Base-by-base conservation (phyloP, 208 protist genomes). In the Wallacemonas sp. region DNA sequence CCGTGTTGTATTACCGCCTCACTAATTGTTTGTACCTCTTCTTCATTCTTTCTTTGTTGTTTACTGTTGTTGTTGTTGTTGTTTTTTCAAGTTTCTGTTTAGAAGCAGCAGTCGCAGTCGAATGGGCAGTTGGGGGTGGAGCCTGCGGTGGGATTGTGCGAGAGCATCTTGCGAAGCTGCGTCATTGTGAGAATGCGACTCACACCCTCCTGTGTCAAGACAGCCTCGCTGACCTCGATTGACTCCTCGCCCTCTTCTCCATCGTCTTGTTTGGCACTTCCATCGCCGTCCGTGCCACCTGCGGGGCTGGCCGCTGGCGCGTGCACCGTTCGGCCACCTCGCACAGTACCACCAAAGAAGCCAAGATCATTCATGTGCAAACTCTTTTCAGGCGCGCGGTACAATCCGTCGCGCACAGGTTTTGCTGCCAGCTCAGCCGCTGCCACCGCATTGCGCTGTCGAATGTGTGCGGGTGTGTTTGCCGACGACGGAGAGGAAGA, bases 71-170 rank as follows among this genome's bases (percentile, higher is more conserved):
- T 17, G 38, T 0, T 42, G 12, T 42, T 42, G 0, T 42, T 42
- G n/a, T n/a, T n/a, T n/a, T n/a, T n/a, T n/a, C n/a, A n/a, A 6
- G 36, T 6, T 41, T 6, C 1, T 6, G 6, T 9, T 85, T 66
- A 96, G 67, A 94, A 96, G 46, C 90, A 96, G 62, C 90, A 96
- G 54, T 96, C 88, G 45, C 90, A 96, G 77, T 94, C 90, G 68
- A 96, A 96, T 3, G 90, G 90, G 68, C 90, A 96, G 68, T 96
- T 94, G 4, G 88, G 79, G 21, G 90, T 96, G 15, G 87, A 89
- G 17, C 90, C 90, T 2, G 90, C 90, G 22, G 78, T 71, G 1
- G 87, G 63, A 47, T 82, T 91, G 19, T 71, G 69, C 0, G 90
- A 96, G 0, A 91, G 75, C 62, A 96, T 90, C 49, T 79, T 89